These are phyloP conservation scores for Eurotiales sp. DNA, from an alignment of 2,329 filamentous ascomycete species.

Conservation along the genomic window DNA sequence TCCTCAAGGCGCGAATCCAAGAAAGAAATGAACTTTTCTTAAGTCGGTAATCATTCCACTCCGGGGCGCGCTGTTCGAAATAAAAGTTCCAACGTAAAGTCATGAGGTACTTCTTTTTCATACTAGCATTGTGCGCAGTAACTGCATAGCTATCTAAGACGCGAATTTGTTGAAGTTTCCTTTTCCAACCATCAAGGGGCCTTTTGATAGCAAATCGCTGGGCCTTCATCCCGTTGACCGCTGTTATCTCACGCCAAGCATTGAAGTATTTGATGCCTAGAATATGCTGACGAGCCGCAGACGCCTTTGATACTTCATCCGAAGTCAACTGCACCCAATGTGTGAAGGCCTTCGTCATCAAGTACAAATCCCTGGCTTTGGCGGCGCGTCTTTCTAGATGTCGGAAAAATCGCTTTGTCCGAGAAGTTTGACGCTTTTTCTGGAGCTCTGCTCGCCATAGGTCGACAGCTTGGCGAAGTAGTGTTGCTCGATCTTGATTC, in stretches of 20 bases:
- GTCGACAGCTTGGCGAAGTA: conserved; percentile 53
- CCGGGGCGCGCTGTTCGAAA: conserved; percentile 39
- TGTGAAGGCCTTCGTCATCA: conserved; percentile 61
- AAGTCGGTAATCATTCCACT: conserved; percentile 39
- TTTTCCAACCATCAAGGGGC: conserved; percentile 54
- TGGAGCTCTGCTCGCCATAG: conserved; percentile 44
- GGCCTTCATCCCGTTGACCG: conserved; percentile 54
- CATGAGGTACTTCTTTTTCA: conserved; percentile 35
- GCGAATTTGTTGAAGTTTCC: conserved; percentile 35
- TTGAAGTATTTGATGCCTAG: conserved; percentile 66
- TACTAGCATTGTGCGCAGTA: conserved; percentile 25
- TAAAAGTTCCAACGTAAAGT: conserved; percentile 45
- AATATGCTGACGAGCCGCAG: conserved; percentile 66
- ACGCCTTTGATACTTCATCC: conserved; percentile 63
- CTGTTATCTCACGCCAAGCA: conserved; percentile 64
- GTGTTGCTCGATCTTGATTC: conserved; percentile 47
- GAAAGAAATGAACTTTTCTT: conserved; percentile 39
- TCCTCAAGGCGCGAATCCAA: conserved; percentile 39
- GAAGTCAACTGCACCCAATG: conserved; percentile 66
- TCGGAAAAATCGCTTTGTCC: conserved; percentile 53
- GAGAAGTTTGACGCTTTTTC: conserved; percentile 38
- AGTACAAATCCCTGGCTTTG: conserved; percentile 62
- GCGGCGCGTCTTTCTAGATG: conserved; percentile 58
- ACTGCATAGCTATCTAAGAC: conserved; percentile 33
- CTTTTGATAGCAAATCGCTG: conserved; percentile 51